Conservation (phyloP, 2,329 filamentous ascomycete genomes). For the Colletotrichum sp. region DNA sequence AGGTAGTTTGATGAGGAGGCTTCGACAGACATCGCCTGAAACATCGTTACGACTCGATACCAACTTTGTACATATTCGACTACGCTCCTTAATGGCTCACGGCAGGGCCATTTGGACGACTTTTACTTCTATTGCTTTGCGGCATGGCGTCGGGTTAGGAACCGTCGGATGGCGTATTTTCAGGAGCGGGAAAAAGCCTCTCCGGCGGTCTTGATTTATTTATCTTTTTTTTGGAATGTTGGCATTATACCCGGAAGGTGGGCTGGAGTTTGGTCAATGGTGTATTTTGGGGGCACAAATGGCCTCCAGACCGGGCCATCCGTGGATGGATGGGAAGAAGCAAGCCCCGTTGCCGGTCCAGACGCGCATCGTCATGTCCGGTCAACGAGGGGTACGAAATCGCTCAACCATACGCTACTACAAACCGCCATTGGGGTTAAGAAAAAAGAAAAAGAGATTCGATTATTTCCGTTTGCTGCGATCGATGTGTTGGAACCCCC, state of each 20-base stretch:
- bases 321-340: background rate
- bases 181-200: background rate
- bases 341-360: background rate
- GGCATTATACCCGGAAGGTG: conserved; percentile 13
- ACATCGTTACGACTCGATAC: background rate
- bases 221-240: background rate
- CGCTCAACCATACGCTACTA: background rate
- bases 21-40: background rate
- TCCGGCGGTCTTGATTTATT: background rate
- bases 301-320: background rate
- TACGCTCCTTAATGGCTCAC: conserved; percentile 11
- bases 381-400: background rate
- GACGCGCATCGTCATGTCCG: background rate
- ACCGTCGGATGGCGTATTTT: background rate
- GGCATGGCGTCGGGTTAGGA: conserved; percentile 15
- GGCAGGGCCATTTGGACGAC: conserved; percentile 7
- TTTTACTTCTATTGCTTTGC: conserved; percentile 8
- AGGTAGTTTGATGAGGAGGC: background rate
- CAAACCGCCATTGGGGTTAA: background rate
- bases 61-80: conserved; percentile 10
- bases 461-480: background rate
- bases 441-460: background rate
- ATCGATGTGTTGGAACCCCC: background rate
- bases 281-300: background rate
- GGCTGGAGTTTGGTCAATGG: conserved; percentile 6